Conservation (phyloP, 208 protist species). For the Leishmania arabica region DNA sequence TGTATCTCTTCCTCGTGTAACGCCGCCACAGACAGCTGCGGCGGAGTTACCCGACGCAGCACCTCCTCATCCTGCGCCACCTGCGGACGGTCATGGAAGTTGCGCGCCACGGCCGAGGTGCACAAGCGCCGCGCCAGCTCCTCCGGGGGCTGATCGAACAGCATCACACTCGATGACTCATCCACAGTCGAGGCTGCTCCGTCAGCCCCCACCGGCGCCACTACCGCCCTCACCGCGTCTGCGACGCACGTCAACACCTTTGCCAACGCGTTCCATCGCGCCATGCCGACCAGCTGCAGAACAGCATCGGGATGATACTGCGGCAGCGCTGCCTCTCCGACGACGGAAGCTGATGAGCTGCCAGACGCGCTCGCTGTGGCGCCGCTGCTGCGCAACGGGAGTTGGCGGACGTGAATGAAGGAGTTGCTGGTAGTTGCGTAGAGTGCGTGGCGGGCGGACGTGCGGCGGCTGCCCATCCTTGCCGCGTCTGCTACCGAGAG, state of each 20-base stretch:
- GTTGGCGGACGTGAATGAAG: conserved; percentile 28
- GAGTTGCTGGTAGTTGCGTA: conserved; percentile 20
- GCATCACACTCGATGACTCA: neutral
- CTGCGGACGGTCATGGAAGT: conserved; percentile 19
- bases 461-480: conserved; percentile 9
- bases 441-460: conserved; percentile 13
- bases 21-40: conserved; percentile 11
- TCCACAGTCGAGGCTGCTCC: neutral
- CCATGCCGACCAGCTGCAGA: conserved; percentile 78
- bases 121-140: conserved; percentile 26
- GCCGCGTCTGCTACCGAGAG: conserved; percentile 5
- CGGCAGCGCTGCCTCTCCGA: conserved; percentile 17
- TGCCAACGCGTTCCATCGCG: conserved; percentile 45
- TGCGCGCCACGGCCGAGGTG: conserved; percentile 25
- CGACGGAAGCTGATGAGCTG: neutral
- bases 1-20: conserved; percentile 2
- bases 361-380: neutral
- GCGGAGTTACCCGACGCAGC: conserved; percentile 21
- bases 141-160: conserved; percentile 10
- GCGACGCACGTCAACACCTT: conserved; percentile 40
- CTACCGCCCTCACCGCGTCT: conserved; percentile 17
- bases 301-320: conserved; percentile 67
- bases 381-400: conserved; percentile 23
- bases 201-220: neutral
- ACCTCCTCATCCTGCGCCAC: conserved; percentile 18